Base-by-base conservation (phyloP, 208 protist species). In the Trichomonas gallinae region DNA sequence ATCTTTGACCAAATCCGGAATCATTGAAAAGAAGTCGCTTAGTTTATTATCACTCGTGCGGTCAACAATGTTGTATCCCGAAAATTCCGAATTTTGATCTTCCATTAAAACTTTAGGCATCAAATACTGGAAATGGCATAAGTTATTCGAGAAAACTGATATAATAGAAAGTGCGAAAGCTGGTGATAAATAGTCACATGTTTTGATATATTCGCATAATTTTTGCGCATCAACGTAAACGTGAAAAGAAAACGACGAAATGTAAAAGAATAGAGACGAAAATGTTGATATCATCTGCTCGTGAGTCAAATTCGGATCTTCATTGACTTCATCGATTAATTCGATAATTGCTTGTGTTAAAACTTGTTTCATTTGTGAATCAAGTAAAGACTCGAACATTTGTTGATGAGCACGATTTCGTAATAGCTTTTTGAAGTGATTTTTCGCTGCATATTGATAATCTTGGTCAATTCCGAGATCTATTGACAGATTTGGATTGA, bases 311-410 rank as follows among this genome's bases (percentile, higher is more conserved):
- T 51, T 38, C 38, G 40, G 40, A 40, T 48, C 44, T 51, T 93
- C n/a, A 51, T 93, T 93, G 36, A 58, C 10, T 42, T 93, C 87
- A 44, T 51, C 46, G 6, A 93, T 3, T 17, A 93, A 0, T 34
- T 93, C 87, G 51, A 93, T 93, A 26, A 93, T 93, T 93, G 87
- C 87, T 42, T 93, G 42, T n/a, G 87, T 93, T 40, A 93, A 93
- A 34, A 93, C 40, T 34, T 8, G 44, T 38, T 44, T 34, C 26
- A 44, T 42, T 15, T 13, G 40, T 34, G 15, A 31, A 34, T 93
- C 44, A 8, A 38, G 42, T 38, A 93, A 51, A 38, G 17, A 26
- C 15, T 48, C 46, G 31, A 93, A 93, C n/a, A 93, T 3, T n/a
- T 48, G 15, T 38, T 58, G 15, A 17, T 40, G 87, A 23, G 31